Evolutionary conservation across 306 rosid genomes (phyloP).

Genomic region (Hippophae rhamnoides): DNA sequence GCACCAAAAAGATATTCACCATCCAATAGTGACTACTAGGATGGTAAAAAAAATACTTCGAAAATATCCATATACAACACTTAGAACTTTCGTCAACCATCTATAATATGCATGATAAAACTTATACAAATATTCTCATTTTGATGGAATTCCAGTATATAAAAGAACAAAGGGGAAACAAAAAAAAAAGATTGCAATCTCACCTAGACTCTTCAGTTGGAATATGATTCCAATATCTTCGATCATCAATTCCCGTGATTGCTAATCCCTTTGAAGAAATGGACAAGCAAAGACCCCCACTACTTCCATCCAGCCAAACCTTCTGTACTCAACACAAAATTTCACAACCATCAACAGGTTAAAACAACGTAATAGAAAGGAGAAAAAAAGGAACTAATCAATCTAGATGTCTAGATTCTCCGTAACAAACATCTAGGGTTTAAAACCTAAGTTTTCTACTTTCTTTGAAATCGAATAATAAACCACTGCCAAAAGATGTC

Average conservation of each 20-base stretch:
- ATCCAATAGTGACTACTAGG: background rate
- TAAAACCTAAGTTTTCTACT: background rate
- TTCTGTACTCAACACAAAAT: conserved; percentile 39
- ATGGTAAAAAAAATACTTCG: conserved; percentile 9
- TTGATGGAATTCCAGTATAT: conserved; percentile 6
- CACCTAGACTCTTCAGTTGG: conserved; percentile 67
- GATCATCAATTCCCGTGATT: conserved; percentile 63
- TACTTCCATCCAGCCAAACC: conserved; percentile 73
- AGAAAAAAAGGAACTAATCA: background rate
- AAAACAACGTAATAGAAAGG: background rate
- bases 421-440: background rate
- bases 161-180: background rate
- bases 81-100: conserved; percentile 19
- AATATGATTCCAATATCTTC: conserved; percentile 33
- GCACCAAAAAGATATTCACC: background rate
- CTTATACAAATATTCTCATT: conserved; percentile 14
- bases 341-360: conserved; percentile 2
- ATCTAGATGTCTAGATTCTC: background rate
- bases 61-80: conserved; percentile 14
- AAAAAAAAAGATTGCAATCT: conserved; percentile 8
- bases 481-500: too few relatives aligned
- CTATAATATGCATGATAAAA: conserved; percentile 10
- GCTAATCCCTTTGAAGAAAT: conserved; percentile 66
- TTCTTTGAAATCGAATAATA: background rate
- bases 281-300: conserved; percentile 64